phyloP scores from a whole-genome alignment of 768 basidiomycete genomes.

The Crassisporium funariophilum region DNA sequence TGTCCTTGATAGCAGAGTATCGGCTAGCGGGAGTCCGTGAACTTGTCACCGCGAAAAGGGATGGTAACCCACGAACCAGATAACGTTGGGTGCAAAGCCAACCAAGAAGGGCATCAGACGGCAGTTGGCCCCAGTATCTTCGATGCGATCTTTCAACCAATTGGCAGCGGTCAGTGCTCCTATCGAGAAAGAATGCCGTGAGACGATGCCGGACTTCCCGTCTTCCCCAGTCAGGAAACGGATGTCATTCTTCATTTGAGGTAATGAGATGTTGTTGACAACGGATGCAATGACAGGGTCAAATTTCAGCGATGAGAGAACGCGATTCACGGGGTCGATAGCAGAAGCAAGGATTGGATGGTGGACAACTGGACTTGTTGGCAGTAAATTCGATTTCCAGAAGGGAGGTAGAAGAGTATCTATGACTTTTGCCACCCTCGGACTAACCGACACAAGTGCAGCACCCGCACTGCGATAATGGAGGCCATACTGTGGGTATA shows the following conservation, averaged over 20 bases:
- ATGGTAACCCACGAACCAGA: conserved; percentile 57
- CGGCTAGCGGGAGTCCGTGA: conserved; percentile 41
- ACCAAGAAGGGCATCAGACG: conserved; percentile 61
- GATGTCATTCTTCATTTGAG: conserved; percentile 69
- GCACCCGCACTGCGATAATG: conserved; percentile 45
- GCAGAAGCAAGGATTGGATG: conserved; percentile 60
- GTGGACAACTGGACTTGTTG: conserved; percentile 47
- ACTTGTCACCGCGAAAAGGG: not conserved
- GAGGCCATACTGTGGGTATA: conserved; percentile 17
- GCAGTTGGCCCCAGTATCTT: conserved; percentile 76
- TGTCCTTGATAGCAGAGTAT: conserved; percentile 56
- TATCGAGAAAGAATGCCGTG: conserved; percentile 79
- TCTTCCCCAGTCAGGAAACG: conserved; percentile 87
- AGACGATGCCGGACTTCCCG: conserved; percentile 65
- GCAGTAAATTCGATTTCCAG: conserved; percentile 71
- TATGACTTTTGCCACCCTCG: conserved; percentile 43
- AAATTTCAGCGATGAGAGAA: conserved; percentile 65
- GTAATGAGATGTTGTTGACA: conserved; percentile 67
- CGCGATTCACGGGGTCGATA: conserved; percentile 52
- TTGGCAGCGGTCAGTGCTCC: conserved; percentile 67
- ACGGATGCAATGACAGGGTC: conserved; percentile 68
- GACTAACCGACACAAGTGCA: conserved; percentile 52
- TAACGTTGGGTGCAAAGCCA: conserved; percentile 85
- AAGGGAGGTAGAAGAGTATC: conserved; percentile 69
- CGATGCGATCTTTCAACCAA: conserved; percentile 76